These are phyloP conservation scores for Westerdykella ornata DNA, from an alignment of 2,329 filamentous ascomycete genomes.

Conservation along the genomic window DNA sequence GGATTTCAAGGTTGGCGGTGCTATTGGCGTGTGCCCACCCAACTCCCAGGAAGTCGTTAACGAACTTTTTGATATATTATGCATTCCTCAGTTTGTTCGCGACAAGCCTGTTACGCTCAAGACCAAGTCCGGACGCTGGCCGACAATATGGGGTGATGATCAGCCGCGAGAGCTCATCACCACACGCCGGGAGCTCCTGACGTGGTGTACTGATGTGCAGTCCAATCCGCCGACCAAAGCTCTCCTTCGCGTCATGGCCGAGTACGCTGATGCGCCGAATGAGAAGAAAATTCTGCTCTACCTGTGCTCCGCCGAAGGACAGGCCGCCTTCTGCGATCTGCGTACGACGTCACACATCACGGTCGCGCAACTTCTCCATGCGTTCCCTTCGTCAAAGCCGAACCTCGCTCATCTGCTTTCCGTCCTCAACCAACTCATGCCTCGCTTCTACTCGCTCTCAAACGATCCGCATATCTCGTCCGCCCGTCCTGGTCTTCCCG, in stretches of 20 bases:
- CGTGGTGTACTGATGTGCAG: slow-evolving; percentile 92
- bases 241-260: slow-evolving; percentile 76
- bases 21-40: slow-evolving; percentile 86
- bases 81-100: slow-evolving; percentile 73
- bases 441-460: slow-evolving; percentile 94
- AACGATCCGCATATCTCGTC: slow-evolving; percentile 85
- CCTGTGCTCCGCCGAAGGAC: slow-evolving; percentile 82
- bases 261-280: slow-evolving; percentile 69
- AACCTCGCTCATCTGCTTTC: slow-evolving; percentile 77
- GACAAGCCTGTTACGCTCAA: slow-evolving; percentile 75
- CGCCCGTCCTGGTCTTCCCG: slow-evolving; percentile 59
- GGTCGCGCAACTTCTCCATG: slow-evolving; percentile 75
- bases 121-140: slow-evolving; percentile 81
- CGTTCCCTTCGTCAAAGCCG: slow-evolving; percentile 87
- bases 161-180: slow-evolving; percentile 77
- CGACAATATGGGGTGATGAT: slow-evolving; percentile 96
- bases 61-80: slow-evolving; percentile 72
- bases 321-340: slow-evolving; percentile 86
- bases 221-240: slow-evolving; percentile 87
- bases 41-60: slow-evolving; percentile 74
- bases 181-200: slow-evolving; percentile 83
- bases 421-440: slow-evolving; percentile 82
- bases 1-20: slow-evolving; percentile 94
- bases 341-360: slow-evolving; percentile 81
- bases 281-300: slow-evolving; percentile 86